Conservation (phyloP, 257 asterid species). For the Buddleja alternifolia region DNA sequence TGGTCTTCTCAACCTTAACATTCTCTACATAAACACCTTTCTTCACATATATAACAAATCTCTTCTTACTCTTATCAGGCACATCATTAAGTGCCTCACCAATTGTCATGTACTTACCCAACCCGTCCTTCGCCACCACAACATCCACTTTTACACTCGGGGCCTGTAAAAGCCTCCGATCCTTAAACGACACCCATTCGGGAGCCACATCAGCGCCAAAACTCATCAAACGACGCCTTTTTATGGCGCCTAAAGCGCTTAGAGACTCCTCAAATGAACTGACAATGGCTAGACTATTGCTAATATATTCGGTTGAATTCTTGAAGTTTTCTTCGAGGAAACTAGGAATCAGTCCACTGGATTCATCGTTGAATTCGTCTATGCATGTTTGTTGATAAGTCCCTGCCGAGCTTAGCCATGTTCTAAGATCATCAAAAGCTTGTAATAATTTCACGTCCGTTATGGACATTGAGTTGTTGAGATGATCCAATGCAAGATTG, state of each 20-base stretch:
- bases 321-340: conserved; percentile 22
- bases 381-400: conserved; percentile 39
- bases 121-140: conserved; percentile 54
- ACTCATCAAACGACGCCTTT: conserved; percentile 32
- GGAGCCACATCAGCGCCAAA: conserved; percentile 16
- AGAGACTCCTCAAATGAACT: conserved; percentile 27
- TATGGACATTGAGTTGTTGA: conserved; percentile 28
- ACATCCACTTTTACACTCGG: conserved; percentile 43
- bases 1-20: conserved; percentile 47
- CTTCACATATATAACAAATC: conserved; percentile 51
- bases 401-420: conserved; percentile 38
- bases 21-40: conserved; percentile 48
- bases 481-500: conserved; percentile 44
- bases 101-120: conserved; percentile 45
- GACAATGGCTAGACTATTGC: conserved; percentile 36
- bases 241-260: conserved; percentile 17
- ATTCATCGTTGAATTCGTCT: conserved; percentile 26
- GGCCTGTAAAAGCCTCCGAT: conserved; percentile 35
- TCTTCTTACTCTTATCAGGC: conserved; percentile 43
- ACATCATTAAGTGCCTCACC: conserved; percentile 49
- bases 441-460: conserved; percentile 1
- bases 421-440: conserved; percentile 32
- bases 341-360: background rate
- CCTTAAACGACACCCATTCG: conserved; percentile 25
- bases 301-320: conserved; percentile 32